Percentiles rank a stretch among this genome's conserved stretches.
Conservation (phyloP, 116 monocot genomes). For the Zostera marina region DNA sequence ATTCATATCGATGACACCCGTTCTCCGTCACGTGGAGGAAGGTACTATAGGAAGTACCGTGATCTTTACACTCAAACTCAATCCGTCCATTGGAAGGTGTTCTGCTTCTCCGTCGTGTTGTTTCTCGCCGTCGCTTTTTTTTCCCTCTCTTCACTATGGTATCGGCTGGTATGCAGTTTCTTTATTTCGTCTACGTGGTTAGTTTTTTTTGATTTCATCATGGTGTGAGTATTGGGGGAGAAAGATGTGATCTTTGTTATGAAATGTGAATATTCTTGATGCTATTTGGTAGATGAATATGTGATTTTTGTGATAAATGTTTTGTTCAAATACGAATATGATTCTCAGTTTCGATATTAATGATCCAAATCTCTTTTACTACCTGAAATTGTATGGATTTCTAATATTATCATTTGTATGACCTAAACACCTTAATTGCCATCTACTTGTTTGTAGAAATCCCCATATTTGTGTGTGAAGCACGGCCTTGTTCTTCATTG, state of each 20-base stretch:
- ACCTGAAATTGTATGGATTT: too few species aligned
- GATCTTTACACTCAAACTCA: neutral
- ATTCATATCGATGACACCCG: conserved; percentile 1
- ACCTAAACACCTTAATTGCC: too few species aligned
- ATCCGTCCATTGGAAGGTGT: neutral
- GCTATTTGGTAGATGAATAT: too few species aligned
- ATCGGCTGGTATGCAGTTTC: conserved; percentile 12
- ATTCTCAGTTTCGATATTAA: too few species aligned
- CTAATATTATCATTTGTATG: too few species aligned
- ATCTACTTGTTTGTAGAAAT: conserved; percentile 15
- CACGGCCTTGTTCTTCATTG: conserved; percentile 68
- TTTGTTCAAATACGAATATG: too few species aligned
- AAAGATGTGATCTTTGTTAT: neutral
- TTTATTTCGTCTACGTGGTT: neutral
- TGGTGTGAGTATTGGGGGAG: neutral
- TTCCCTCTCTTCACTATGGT: conserved; percentile 15
- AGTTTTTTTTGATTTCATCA: neutral
- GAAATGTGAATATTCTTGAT: too few species aligned
- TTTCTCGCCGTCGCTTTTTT: conserved; percentile 5
- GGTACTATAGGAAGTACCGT: conserved; percentile 7
- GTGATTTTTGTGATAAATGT: too few species aligned
- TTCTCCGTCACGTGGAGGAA: conserved; percentile 5
- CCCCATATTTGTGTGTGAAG: conserved; percentile 79
- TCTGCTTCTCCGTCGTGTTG: conserved; percentile 3
- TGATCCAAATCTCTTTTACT: too few species aligned